phyloP scores from a whole-genome alignment of 768 basidiomycete species.

The Lentinula lateritia region DNA sequence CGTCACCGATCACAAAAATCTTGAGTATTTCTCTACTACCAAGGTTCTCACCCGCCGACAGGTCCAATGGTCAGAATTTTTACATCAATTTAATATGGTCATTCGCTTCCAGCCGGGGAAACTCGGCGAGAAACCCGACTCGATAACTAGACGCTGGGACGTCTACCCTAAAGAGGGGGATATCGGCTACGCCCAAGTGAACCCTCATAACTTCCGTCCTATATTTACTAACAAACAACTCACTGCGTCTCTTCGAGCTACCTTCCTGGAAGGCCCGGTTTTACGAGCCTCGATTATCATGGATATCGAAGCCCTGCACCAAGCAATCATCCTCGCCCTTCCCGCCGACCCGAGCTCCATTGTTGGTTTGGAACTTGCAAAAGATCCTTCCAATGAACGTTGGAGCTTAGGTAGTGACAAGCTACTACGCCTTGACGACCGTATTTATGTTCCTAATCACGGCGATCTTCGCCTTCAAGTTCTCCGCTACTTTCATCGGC shows the following conservation, averaged over 20 bases:
- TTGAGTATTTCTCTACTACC: not conserved
- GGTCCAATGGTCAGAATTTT: not conserved
- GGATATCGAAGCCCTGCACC: constrained; percentile 15
- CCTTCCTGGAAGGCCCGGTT: constrained; percentile 6
- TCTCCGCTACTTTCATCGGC: constrained; percentile 14
- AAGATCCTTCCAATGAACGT: not conserved
- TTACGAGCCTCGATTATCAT: constrained; percentile 12
- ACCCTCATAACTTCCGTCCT: constrained; percentile 18
- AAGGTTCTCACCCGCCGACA: not conserved
- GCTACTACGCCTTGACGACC: not conserved
- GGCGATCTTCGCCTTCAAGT: constrained; percentile 16
- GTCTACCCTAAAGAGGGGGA: constrained; percentile 22
- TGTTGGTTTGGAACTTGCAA: not conserved
- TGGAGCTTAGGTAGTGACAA: constrained; percentile 1
- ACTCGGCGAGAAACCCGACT: constrained; percentile 18
- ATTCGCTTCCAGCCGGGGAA: not conserved
- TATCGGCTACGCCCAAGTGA: constrained; percentile 16
- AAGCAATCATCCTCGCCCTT: constrained; percentile 9
- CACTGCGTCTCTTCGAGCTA: constrained; percentile 13
- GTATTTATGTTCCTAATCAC: constrained; percentile 8
- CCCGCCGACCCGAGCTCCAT: not conserved
- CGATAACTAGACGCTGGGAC: constrained; percentile 20
- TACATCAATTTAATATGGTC: not conserved
- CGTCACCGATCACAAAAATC: not conserved
- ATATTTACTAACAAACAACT: constrained; percentile 18